A percentile compares a stretch with the other conserved stretches of the same genome.
Evolutionary conservation across 106 monocot species (phyloP).

Genomic region (Chionographis japonica): DNA sequence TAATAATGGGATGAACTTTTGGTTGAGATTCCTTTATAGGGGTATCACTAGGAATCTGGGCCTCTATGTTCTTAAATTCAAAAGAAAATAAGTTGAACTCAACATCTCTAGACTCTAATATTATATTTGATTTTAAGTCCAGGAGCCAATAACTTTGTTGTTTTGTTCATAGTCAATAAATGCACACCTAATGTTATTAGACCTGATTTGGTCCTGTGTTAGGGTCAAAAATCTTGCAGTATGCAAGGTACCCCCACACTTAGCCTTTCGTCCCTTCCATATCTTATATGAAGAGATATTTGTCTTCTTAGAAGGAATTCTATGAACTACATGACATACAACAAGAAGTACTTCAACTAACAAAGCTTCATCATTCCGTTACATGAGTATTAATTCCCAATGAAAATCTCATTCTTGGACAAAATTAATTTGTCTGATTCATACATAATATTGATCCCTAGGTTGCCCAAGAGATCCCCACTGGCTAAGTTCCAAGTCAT

Average conservation of each 20-base stretch:
- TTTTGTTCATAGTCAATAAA: neutral
- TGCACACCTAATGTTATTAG: neutral
- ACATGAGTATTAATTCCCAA: neutral
- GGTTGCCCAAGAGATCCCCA: no score
- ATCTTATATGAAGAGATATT: neutral
- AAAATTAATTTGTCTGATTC: no score
- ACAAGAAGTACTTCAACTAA: neutral
- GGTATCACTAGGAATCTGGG: neutral
- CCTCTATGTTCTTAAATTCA: neutral
- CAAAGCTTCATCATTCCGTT: neutral
- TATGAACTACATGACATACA: slow-evolving; percentile 7
- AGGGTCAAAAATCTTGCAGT: neutral
- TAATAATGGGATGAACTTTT: neutral
- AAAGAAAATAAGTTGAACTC: neutral
- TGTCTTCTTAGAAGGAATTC: neutral
- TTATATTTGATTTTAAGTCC: neutral
- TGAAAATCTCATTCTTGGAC: neutral
- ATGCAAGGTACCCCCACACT: neutral
- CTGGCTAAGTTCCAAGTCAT: no score
- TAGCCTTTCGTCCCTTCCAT: slow-evolving; percentile 1
- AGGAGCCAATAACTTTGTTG: neutral
- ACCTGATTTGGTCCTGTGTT: neutral
- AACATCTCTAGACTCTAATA: neutral
- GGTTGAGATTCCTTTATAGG: neutral
- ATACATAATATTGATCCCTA: no score